phyloP scores from a whole-genome alignment of 495 filamentous ascomycete species.

The Chaetomidium leptoderma region DNA sequence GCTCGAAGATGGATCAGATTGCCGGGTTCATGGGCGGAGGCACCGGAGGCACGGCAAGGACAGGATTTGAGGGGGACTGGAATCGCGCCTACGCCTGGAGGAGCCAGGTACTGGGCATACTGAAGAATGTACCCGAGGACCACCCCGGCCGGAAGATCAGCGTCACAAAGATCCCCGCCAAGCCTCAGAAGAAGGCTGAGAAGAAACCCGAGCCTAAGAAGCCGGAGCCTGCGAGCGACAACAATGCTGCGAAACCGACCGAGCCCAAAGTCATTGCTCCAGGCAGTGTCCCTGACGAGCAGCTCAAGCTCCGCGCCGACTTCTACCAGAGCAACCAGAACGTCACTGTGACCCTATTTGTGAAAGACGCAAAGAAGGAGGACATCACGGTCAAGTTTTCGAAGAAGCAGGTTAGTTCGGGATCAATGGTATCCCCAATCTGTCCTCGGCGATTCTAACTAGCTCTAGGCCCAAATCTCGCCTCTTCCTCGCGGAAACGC shows the following conservation, averaged over 20 bases:
- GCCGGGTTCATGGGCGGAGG: slow-evolving; percentile 1
- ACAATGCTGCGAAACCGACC: slow-evolving; percentile 24
- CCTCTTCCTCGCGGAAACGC: slow-evolving; percentile 28
- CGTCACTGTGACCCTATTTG: slow-evolving; percentile 37
- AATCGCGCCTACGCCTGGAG: slow-evolving; percentile 40
- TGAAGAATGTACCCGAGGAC: slow-evolving; percentile 61
- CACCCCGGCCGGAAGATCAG: slow-evolving; percentile 56
- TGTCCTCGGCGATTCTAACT: slow-evolving; percentile 1
- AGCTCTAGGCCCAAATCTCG: slow-evolving; percentile 23
- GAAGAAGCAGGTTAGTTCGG: slow-evolving; percentile 25
- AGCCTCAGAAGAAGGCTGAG: slow-evolving; percentile 30
- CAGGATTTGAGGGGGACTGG: slow-evolving; percentile 31
- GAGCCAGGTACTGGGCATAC: slow-evolving; percentile 40
- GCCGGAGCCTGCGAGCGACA: slow-evolving; percentile 31
- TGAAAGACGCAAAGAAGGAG: slow-evolving; percentile 37
- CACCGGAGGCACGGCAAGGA: slow-evolving; percentile 9
- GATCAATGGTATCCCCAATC: not conserved
- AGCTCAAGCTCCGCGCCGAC: slow-evolving; percentile 31
- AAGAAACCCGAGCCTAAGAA: slow-evolving; percentile 15
- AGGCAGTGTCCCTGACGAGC: slow-evolving; percentile 27
- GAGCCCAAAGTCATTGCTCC: slow-evolving; percentile 16
- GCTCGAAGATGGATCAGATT: not conserved
- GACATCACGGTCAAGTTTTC: slow-evolving; percentile 30
- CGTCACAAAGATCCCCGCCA: slow-evolving; percentile 61
- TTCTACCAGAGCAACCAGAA: slow-evolving; percentile 41